Conservation (phyloP, 2,329 filamentous ascomycete genomes). For the Colletotrichum sp. region DNA sequence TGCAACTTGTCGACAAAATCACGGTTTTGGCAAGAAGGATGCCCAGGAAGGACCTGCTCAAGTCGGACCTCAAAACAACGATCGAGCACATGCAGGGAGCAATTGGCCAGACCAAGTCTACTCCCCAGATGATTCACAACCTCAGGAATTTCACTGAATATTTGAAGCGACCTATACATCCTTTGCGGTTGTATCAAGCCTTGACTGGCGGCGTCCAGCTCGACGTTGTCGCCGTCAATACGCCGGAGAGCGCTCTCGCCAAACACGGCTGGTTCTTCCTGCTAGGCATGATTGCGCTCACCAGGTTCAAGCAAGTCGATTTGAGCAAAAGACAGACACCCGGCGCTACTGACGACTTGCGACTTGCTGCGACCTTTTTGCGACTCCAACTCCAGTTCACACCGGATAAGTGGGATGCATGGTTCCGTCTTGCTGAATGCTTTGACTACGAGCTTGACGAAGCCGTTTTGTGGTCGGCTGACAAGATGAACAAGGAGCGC, state of each 20-base stretch:
- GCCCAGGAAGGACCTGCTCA: constrained; percentile 88
- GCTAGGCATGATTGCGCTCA: constrained; percentile 85
- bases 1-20: constrained; percentile 83
- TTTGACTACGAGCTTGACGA: constrained; percentile 90
- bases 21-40: constrained; percentile 81
- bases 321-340: constrained; percentile 77
- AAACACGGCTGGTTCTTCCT: constrained; percentile 91
- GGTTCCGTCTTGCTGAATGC: constrained; percentile 86
- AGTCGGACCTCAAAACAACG: constrained; percentile 86
- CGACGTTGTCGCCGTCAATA: constrained; percentile 72
- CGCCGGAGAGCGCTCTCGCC: constrained; percentile 73
- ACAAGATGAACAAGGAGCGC: constrained; percentile 87
- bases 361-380: constrained; percentile 80
- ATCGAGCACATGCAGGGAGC: constrained; percentile 94
- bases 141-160: constrained; percentile 81
- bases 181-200: constrained; percentile 79
- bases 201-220: constrained; percentile 78
- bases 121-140: constrained; percentile 85
- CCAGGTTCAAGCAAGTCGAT: constrained; percentile 77
- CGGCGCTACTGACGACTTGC: constrained; percentile 81
- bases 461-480: constrained; percentile 84
- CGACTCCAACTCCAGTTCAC: constrained; percentile 84
- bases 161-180: constrained; percentile 83
- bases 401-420: constrained; percentile 84
- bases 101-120: constrained; percentile 79